Base-by-base conservation (phyloP, 176 grass and related monocot species). In the Avena insularis region DNA sequence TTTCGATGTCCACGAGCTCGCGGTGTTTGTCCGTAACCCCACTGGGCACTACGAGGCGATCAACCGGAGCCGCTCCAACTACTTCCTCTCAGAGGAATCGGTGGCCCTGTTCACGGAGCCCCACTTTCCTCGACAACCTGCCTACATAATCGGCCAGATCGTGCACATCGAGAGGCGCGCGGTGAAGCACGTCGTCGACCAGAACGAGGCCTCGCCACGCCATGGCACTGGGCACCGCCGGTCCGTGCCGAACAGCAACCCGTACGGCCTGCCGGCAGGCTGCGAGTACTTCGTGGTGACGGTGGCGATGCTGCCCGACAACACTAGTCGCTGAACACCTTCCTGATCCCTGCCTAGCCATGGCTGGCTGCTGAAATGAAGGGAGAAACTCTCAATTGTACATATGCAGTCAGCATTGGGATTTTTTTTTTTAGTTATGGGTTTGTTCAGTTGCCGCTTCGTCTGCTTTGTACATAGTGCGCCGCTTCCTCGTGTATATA, bases 201-300 rank as follows among this genome's bases (percentile, higher is more conserved):
- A 86, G 48, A 82, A 77, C 12, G 87, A 89, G 73, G 81, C 74
- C 36, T 75, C 47, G 13, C 12, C 36, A 58, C 78, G 54, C 38
- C 71, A 61, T 61, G 89, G 85, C 9, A 38, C 36, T 38, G 54
- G 80, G 1, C 80, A 77, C 71, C 79, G 29, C 2, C 69, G 89
- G 82, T 85, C 84, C 12, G 53, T 8, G 43, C 87, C 31, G 20
- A 96, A 94, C 80, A 91, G 47, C 23, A 75, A 75, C 47, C 72
- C 89, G 17, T 99, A 94, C 67, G 79, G 84, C 53, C 94, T 99
- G 49, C 80, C 89, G 1, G 55, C 81, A 17, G 97, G 94, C 71
- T 90, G 93, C 62, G 97, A 96, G 89, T 99, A 96, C 88, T 99
- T 96, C 11, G 57, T 99, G 90, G 97, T 99, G 81, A 99, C 97